Evolutionary conservation across 179 eudicot genomes (phyloP).

Genomic region (Nepenthes alata): DNA sequence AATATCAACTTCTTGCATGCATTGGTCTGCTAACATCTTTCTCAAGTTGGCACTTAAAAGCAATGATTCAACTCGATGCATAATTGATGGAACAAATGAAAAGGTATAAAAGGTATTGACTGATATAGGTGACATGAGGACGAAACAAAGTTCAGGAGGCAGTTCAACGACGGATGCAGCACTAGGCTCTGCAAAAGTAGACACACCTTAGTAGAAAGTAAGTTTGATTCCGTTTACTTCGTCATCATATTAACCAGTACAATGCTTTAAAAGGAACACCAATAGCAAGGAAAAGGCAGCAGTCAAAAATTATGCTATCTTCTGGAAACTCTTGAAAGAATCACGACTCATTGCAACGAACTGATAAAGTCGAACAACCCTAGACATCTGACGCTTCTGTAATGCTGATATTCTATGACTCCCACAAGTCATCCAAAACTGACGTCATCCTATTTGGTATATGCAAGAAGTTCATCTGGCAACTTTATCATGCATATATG

Average conservation of each 20-base stretch:
- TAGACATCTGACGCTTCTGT: too few species aligned
- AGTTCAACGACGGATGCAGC: constrained; percentile 41
- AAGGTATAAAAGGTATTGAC: constrained; percentile 46
- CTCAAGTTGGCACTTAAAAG: constrained; percentile 54
- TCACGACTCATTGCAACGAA: too few species aligned
- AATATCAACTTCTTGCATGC: constrained; percentile 35
- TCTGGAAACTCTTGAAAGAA: too few species aligned
- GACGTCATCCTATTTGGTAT: too few species aligned
- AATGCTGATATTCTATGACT: too few species aligned
- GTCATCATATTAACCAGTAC: neutral
- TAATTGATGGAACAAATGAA: constrained; percentile 65
- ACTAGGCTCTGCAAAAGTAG: constrained; percentile 34
- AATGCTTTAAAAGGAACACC: neutral
- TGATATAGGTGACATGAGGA: constrained; percentile 74
- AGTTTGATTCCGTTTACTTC: neutral
- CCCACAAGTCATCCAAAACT: too few species aligned
- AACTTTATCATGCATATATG: too few species aligned
- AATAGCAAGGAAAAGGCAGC: neutral
- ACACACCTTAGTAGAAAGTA: constrained; percentile 1
- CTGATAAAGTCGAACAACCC: too few species aligned
- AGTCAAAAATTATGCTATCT: neutral
- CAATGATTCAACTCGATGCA: constrained; percentile 81
- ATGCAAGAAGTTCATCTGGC: too few species aligned
- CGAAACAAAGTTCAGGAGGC: constrained; percentile 77
- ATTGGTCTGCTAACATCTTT: constrained; percentile 32